Evolutionary conservation across 257 asterid genomes (phyloP).

Genomic region (Fraxinus cuspidata): DNA sequence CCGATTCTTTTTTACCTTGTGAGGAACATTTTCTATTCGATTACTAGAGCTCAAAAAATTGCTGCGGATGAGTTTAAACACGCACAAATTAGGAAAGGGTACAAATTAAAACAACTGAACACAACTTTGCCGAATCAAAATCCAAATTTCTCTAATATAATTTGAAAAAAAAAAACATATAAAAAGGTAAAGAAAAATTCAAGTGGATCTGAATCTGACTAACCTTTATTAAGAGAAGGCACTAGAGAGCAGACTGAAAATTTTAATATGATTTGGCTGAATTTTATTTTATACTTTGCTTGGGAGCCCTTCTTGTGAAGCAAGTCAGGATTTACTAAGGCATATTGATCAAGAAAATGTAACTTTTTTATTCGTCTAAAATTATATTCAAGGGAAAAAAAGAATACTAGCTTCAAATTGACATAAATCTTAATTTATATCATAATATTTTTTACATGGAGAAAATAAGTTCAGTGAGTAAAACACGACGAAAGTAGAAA

Average conservation of each 20-base stretch:
- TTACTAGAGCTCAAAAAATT: slow-evolving; percentile 23
- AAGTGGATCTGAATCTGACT: slow-evolving; percentile 33
- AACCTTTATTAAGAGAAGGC: slow-evolving; percentile 23
- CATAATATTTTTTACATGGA: no score
- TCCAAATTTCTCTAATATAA: neutral
- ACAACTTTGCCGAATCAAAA: neutral
- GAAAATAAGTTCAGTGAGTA: no score
- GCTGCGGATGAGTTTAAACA: slow-evolving; percentile 32
- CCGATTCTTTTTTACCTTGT: slow-evolving; percentile 51
- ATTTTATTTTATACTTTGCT: neutral
- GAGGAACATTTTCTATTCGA: slow-evolving; percentile 61
- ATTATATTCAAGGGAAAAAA: no score
- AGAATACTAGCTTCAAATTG: no score
- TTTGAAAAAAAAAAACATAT: neutral
- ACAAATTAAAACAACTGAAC: neutral
- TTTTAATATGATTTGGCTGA: neutral
- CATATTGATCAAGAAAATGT: no score
- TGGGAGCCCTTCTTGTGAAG: slow-evolving; percentile 33
- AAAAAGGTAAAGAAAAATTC: neutral
- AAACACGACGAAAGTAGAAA: no score
- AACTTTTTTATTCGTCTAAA: no score
- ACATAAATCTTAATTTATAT: no score
- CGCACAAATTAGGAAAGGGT: slow-evolving; percentile 9
- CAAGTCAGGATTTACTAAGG: slow-evolving; percentile 41
- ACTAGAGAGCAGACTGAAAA: neutral